Evolutionary conservation across 306 rosid species (phyloP), one percentile per base, ranked within the genome.

Genomic region (Vachellia pachyceras): DNA sequence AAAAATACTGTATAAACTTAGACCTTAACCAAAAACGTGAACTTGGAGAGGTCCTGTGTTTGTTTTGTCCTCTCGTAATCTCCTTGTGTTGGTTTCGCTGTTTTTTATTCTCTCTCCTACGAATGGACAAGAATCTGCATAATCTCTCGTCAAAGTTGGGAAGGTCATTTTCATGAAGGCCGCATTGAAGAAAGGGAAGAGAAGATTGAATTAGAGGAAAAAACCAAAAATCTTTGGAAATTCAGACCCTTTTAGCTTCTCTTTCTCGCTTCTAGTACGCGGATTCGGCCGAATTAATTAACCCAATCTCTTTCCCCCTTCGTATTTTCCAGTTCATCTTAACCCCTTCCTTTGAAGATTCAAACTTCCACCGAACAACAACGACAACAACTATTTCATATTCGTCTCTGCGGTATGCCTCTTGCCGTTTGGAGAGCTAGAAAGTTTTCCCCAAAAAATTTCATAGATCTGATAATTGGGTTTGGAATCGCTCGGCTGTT

Each of bases 81-180:
- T 12, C 69, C 0, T 17, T 37, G 14, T 1, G 1, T 29, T 12
- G 10, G 9, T 37, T 7, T 15, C 10, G 4, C 12, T n/a, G 17
- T 37, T 37, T 13, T 15, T 25, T 3, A 7, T 37, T n/a, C 72
- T 67, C 49, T 65, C 46, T 37, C 69, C 44, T 37, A 3, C 0
- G 68, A 72, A 78, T 45, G 75, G 85, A 64, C 84, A 80, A 40
- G 70, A 86, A 84, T 82, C 61, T 77, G 82, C 64, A 77, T 82
- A 55, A 65, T 18, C 63, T 14, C 63, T 84, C 85, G 86, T 86
- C 87, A 81, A 87, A 79, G 39, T 64, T 67, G 39, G 42, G 23
- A 10, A 44, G 33, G 87, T 87, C 86, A 39, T 78, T 90, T 60
- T 90, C 86, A 72, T 6, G 69, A 20, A 81, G 79, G 83, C 83